A percentile compares a stretch with the other conserved stretches of the same genome.
Conservation (phyloP, 345 rosid genomes). For the Sonneratia caseolaris region DNA sequence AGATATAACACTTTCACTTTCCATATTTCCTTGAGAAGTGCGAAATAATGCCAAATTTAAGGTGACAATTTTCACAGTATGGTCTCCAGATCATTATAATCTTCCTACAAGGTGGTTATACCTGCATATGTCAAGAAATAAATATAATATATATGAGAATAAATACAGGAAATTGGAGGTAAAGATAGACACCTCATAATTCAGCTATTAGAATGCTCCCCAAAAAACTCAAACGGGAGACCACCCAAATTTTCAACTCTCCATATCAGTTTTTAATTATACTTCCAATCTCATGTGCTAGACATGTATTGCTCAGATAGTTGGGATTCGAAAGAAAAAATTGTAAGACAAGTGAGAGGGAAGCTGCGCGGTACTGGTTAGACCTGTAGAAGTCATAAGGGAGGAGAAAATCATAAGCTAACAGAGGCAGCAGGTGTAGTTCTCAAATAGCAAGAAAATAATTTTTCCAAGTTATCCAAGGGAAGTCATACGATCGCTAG, state of each 20-base stretch:
- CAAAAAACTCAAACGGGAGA: neutral
- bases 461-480: neutral
- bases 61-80: slow-evolving; percentile 29
- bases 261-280: neutral
- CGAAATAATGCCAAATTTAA: slow-evolving; percentile 40
- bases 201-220: neutral
- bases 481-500: neutral
- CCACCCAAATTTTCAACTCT: neutral
- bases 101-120: neutral
- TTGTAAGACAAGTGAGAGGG: no score
- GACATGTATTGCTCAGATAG: no score
- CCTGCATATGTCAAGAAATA: neutral
- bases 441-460: neutral
- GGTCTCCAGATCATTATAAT: slow-evolving; percentile 32
- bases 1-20: slow-evolving; percentile 49
- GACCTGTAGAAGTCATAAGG: no score
- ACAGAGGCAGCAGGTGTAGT: neutral
- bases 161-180: no score
- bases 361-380: no score
- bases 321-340: no score
- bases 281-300: neutral
- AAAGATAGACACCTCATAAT: no score
- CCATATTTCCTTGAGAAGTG: slow-evolving; percentile 48
- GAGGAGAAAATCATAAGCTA: neutral
- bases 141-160: no score